Conservation (phyloP, 139 green algal genomes). For the Zygnema cylindricum region DNA sequence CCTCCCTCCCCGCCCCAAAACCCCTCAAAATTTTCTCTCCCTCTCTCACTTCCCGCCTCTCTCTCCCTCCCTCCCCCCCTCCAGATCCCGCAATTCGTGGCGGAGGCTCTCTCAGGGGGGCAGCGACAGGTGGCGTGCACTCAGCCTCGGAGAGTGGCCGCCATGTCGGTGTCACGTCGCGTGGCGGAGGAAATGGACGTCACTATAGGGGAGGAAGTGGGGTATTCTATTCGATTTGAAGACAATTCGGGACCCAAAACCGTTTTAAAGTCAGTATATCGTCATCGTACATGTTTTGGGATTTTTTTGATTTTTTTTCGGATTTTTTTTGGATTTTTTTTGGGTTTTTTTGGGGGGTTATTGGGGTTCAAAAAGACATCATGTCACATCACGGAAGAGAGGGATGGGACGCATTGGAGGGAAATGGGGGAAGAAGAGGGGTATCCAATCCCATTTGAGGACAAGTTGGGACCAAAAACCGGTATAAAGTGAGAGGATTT, state of each 20-base stretch:
- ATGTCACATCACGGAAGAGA: no score
- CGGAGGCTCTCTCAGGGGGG: slow-evolving; percentile 83
- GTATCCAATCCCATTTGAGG: no score
- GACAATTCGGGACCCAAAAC: slow-evolving; percentile 76
- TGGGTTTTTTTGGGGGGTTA: no score
- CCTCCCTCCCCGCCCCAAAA: no score
- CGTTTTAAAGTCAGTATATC: slow-evolving; percentile 74
- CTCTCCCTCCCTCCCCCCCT: not conserved
- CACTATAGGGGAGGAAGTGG: slow-evolving; percentile 68
- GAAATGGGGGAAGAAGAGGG: no score
- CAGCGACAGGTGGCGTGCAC: slow-evolving; percentile 76
- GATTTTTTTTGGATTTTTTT: no score
- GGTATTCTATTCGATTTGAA: slow-evolving; percentile 90
- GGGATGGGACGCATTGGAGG: no score
- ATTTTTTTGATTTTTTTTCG: not conserved
- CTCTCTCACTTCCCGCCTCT: not conserved
- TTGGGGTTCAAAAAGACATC: no score
- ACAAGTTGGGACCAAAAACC: no score
- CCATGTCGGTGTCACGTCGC: slow-evolving; percentile 68
- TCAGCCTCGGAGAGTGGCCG: slow-evolving; percentile 70
- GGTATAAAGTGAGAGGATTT: no score
- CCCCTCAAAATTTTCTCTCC: no score
- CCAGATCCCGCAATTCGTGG: slow-evolving; percentile 97
- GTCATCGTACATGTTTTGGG: not conserved
- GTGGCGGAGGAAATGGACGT: slow-evolving; percentile 77